Conservation (phyloP, 306 rosid genomes). For the Ormosia semicastrata region DNA sequence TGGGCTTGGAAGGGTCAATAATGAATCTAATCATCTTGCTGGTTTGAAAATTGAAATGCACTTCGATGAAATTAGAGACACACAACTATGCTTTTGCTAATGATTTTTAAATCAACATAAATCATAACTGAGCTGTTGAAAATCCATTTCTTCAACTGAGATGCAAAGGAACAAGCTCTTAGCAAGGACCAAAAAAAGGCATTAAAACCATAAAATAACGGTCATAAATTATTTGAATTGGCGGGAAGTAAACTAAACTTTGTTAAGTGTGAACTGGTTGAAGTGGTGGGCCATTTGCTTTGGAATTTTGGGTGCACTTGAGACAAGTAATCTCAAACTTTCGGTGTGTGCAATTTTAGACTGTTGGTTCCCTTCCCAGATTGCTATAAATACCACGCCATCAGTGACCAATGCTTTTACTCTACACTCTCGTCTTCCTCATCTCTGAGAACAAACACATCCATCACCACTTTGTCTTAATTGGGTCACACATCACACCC, state of each 20-base stretch:
- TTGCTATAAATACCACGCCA: constrained; percentile 36
- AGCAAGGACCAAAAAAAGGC: neutral
- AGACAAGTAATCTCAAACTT: constrained; percentile 79
- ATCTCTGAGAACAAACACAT: constrained; percentile 6
- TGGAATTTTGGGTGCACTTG: constrained; percentile 63
- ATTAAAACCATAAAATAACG: constrained; percentile 23
- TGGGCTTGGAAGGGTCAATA: neutral
- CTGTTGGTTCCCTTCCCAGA: constrained; percentile 37
- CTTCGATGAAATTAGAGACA: constrained; percentile 21
- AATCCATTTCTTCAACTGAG: neutral
- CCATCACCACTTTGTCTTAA: neutral
- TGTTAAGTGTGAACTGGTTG: constrained; percentile 58
- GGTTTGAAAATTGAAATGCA: constrained; percentile 2
- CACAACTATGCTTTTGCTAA: neutral
- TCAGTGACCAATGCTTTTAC: constrained; percentile 32
- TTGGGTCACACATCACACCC: neutral
- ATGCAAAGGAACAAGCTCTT: neutral
- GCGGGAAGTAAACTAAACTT: constrained; percentile 37
- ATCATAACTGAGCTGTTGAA: neutral
- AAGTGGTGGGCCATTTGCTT: constrained; percentile 48
- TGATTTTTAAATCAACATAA: neutral
- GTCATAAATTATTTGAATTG: constrained; percentile 23
- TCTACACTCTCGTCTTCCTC: constrained; percentile 24
- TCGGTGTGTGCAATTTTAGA: constrained; percentile 67
- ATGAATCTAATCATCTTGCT: constrained; percentile 14